Conservation (phyloP, 352 stramenopile genomes). For the Thalassiosira ordinaria region DNA sequence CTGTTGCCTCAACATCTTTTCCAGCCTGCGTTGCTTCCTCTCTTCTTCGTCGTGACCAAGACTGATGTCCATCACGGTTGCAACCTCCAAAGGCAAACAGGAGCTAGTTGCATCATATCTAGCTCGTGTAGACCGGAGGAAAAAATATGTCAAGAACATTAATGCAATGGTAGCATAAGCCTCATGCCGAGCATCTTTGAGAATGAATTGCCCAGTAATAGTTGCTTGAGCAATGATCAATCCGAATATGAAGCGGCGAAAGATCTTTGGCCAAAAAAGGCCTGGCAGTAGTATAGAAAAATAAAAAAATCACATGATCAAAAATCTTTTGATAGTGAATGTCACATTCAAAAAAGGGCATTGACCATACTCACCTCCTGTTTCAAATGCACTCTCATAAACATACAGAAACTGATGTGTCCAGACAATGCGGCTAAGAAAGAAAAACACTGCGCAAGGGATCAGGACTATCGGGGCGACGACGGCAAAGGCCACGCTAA, state of each 20-base stretch:
- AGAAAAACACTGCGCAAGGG: slow-evolving; percentile 84
- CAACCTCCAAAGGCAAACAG: slow-evolving; percentile 86
- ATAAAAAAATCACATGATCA: neutral
- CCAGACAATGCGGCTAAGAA: slow-evolving; percentile 86
- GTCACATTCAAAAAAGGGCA: too few species aligned
- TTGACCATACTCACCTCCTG: slow-evolving; percentile 84
- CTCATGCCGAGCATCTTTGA: slow-evolving; percentile 85
- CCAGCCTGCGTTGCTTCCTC: slow-evolving; percentile 21
- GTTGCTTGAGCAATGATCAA: slow-evolving; percentile 87
- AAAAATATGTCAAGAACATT: slow-evolving; percentile 86
- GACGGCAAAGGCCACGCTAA: slow-evolving; percentile 87
- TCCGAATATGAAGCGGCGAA: slow-evolving; percentile 87
- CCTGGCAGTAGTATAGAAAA: too few species aligned
- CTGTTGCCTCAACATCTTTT: slow-evolving; percentile 23
- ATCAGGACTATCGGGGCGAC: slow-evolving; percentile 87
- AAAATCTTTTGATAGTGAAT: too few species aligned
- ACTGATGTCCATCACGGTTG: slow-evolving; percentile 87
- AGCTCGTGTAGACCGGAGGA: slow-evolving; percentile 79
- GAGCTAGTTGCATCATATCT: slow-evolving; percentile 80
- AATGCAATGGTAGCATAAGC: slow-evolving; percentile 85
- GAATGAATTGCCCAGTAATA: slow-evolving; percentile 88
- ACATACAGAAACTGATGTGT: slow-evolving; percentile 89
- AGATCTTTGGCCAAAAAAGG: slow-evolving; percentile 88
- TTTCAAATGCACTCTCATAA: slow-evolving; percentile 89
- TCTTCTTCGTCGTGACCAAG: slow-evolving; percentile 75